A percentile compares a stretch with the other conserved stretches of the same genome.
Evolutionary conservation across 495 filamentous ascomycete species (phyloP).

Genomic region (Penicillium tannophilum): DNA sequence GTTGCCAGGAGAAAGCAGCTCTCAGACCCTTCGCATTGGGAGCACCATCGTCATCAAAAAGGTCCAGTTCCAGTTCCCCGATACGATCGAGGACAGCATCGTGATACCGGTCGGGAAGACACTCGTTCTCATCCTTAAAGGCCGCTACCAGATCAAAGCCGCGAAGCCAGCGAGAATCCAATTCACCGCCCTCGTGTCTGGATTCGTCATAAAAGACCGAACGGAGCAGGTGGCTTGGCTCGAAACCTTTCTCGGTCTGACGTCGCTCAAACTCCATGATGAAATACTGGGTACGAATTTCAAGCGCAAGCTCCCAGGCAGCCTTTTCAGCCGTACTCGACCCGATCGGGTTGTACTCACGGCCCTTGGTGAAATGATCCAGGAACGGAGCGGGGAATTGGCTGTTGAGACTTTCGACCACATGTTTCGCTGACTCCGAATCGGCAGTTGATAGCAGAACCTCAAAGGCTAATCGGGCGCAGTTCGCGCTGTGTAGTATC

Average conservation of each 20-base stretch:
- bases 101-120: conserved; percentile 34
- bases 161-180: conserved; percentile 28
- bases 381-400: conserved; percentile 41
- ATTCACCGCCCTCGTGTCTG: conserved; percentile 18
- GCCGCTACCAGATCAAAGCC: conserved; percentile 33
- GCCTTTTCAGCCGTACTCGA: conserved; percentile 29
- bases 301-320: conserved; percentile 42
- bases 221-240: conserved; percentile 28
- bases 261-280: conserved; percentile 34
- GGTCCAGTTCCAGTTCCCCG: conserved; percentile 31
- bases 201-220: conserved; percentile 31
- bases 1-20: conserved; percentile 33
- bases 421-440: conserved; percentile 17
- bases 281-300: conserved; percentile 43
- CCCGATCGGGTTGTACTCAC: conserved; percentile 13
- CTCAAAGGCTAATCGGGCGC: conserved; percentile 38
- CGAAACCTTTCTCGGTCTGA: conserved; percentile 29
- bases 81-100: conserved; percentile 36
- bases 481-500: conserved; percentile 41
- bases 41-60: conserved; percentile 24
- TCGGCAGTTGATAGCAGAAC: conserved; percentile 30
- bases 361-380: conserved; percentile 18
- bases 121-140: conserved; percentile 33
- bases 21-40: conserved; percentile 31
- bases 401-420: conserved; percentile 33